Base-by-base conservation (phyloP, 2,329 filamentous ascomycete species). In the Paramyrothecium sp. region DNA sequence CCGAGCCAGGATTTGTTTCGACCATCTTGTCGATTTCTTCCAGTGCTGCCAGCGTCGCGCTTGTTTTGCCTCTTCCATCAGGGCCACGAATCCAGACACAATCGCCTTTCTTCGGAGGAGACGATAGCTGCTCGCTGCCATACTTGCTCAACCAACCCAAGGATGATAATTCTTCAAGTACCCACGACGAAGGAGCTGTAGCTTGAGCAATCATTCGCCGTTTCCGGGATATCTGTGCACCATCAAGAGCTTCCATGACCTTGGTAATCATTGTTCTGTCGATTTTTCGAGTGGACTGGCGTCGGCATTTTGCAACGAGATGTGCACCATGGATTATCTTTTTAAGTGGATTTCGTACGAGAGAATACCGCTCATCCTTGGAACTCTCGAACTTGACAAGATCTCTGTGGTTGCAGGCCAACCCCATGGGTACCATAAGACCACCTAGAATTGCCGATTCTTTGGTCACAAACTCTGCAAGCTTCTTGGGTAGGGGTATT, bases 1-100 rank as follows among this genome's bases (percentile, higher is more conserved):
- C 64, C 49, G 69, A 59, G 3, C 60, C 62, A 2, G 61, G 58
- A 38, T 64, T 65, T 7, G 62, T 55, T 22, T 64, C 58, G 10
- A 70, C 59, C 13, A 66, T 56, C 3, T 63, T 63, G 22, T 76
- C 72, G 10, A 77, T 70, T 47, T 72, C 68, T 8, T 73, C 64
- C 0, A 78, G 57, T 3, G 71, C 73, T 1, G 75, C 74, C 54
- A 78, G 59, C 0, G 73, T 69, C 0, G 74, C 75, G 26, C 73
- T 74, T 0, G 75, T 76, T 57, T 78, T 78, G 4, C 75, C 75
- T 54, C 74, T 67, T 3, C 75, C 75, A 54, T 78, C 73, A 2
- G 70, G 74, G 3, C 75, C 75, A 12, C 73, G 68, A 16, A 78
- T 65, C 71, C 75, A 78, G 1, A 78, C 54, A 17, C 65, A 75